phyloP scores from a whole-genome alignment of 2,329 filamentous ascomycete species.

The Botrytis sinoallii region DNA sequence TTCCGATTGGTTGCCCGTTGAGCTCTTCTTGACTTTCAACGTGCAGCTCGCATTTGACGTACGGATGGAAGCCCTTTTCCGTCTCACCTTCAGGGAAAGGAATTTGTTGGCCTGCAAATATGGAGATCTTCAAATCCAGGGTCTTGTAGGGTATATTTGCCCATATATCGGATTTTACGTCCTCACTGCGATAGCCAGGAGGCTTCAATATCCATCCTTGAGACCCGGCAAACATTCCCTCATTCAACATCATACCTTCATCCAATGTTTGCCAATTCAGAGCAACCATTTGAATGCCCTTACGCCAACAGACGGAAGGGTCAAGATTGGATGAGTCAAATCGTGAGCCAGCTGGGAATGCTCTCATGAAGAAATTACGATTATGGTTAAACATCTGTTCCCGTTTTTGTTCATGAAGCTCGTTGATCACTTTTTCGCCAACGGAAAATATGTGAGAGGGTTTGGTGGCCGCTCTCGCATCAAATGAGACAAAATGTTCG shows the following conservation, averaged over 20 bases:
- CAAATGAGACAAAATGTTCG: constrained; percentile 73
- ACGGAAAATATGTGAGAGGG: constrained; percentile 67
- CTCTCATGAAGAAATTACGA: constrained; percentile 75
- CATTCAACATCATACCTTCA: constrained; percentile 93
- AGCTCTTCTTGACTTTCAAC: constrained; percentile 58
- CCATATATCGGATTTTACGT: constrained; percentile 29
- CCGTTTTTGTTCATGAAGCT: constrained; percentile 53
- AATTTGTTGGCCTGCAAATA: constrained; percentile 75
- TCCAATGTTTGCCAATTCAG: constrained; percentile 93
- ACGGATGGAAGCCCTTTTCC: constrained; percentile 58
- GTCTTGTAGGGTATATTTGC: constrained; percentile 44
- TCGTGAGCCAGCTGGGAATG: constrained; percentile 80
- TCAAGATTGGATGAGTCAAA: constrained; percentile 85
- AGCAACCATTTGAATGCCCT: constrained; percentile 86
- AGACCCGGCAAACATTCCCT: constrained; percentile 82
- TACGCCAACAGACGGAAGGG: constrained; percentile 79
- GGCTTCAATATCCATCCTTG: constrained; percentile 86
- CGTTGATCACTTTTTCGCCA: constrained; percentile 62
- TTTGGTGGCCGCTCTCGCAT: constrained; percentile 58
- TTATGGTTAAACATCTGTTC: constrained; percentile 76
- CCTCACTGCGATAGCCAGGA: constrained; percentile 57
- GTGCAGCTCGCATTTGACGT: constrained; percentile 77
- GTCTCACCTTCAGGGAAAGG: constrained; percentile 59
- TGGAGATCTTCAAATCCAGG: constrained; percentile 66
- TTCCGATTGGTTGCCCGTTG: constrained; percentile 39